Conservation (phyloP, 805 yeast species). For the Saturnispora dispora region DNA sequence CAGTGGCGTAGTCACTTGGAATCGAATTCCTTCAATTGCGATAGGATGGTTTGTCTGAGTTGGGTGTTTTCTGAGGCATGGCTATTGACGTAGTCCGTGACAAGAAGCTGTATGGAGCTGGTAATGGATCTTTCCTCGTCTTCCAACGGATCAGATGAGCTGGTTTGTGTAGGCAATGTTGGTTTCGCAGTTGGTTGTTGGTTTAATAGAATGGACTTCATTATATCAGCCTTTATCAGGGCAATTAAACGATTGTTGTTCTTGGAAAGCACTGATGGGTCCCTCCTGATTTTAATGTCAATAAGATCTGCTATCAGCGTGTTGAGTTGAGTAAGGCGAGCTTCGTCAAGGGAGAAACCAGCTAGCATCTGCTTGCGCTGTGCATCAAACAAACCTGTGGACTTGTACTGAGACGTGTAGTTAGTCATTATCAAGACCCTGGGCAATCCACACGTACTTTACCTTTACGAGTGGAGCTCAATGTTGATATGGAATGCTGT, state of each 20-base stretch:
- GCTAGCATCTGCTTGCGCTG: constrained; percentile 36
- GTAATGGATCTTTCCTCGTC: neutral
- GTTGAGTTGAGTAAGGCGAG: constrained; percentile 18
- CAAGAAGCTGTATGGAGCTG: neutral
- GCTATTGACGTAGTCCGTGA: neutral
- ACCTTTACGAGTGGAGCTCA: neutral
- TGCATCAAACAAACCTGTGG: constrained; percentile 40
- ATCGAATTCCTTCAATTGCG: neutral
- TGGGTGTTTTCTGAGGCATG: neutral
- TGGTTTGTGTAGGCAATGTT: neutral
- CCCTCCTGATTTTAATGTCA: constrained; percentile 37
- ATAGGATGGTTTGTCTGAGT: neutral
- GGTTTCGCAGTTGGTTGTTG: neutral
- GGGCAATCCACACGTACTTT: neutral
- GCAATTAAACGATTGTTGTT: constrained; percentile 46
- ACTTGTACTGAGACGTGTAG: constrained; percentile 37
- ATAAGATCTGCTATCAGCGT: constrained; percentile 35
- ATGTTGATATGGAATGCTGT: neutral
- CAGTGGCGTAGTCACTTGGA: neutral
- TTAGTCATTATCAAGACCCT: constrained; percentile 17
- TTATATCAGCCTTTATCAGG: constrained; percentile 42
- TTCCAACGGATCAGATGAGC: neutral
- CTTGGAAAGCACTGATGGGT: constrained; percentile 37
- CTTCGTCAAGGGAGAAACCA: constrained; percentile 25
- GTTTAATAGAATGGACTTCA: constrained; percentile 14